Conservation (phyloP, 345 rosid species). For the Noccaea caerulescens region DNA sequence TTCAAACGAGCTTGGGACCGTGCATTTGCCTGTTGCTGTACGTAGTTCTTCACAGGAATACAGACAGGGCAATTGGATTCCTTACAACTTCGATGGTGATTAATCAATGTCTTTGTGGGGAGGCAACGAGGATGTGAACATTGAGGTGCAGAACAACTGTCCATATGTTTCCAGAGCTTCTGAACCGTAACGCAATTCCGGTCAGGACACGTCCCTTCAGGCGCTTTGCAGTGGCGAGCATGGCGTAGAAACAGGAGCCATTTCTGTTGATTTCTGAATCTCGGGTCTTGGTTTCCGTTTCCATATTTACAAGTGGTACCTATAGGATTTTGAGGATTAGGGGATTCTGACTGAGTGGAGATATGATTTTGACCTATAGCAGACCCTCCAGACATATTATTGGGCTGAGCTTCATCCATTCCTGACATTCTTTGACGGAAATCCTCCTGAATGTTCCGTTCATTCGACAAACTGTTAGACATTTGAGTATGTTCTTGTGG, state of each 20-base stretch:
- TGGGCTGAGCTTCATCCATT: slow-evolving; percentile 79
- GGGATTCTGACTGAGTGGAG: slow-evolving; percentile 55
- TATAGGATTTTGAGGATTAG: slow-evolving; percentile 45
- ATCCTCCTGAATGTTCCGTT: slow-evolving; percentile 78
- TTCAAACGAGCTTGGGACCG: slow-evolving; percentile 52
- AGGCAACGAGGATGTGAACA: slow-evolving; percentile 84
- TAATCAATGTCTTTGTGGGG: slow-evolving; percentile 69
- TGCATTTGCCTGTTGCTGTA: slow-evolving; percentile 60
- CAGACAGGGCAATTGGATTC: slow-evolving; percentile 90
- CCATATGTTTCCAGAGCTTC: slow-evolving; percentile 82
- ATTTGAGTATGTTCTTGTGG: slow-evolving; percentile 60
- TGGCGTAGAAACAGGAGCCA: slow-evolving; percentile 94
- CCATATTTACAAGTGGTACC: slow-evolving; percentile 56
- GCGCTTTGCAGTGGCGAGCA: slow-evolving; percentile 84
- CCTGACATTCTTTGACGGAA: slow-evolving; percentile 74
- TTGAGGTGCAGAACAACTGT: slow-evolving; percentile 58
- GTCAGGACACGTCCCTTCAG: slow-evolving; percentile 86
- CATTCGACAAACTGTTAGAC: slow-evolving; percentile 55
- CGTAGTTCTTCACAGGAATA: slow-evolving; percentile 73
- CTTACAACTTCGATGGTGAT: slow-evolving; percentile 71
- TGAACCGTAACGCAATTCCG: slow-evolving; percentile 67
- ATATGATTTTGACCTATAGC: slow-evolving; percentile 50
- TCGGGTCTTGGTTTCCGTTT: slow-evolving; percentile 66
- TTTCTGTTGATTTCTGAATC: slow-evolving; percentile 75
- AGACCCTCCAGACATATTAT: slow-evolving; percentile 72